Base-by-base conservation (phyloP, 345 rosid species). In the Sonneratia alba region DNA sequence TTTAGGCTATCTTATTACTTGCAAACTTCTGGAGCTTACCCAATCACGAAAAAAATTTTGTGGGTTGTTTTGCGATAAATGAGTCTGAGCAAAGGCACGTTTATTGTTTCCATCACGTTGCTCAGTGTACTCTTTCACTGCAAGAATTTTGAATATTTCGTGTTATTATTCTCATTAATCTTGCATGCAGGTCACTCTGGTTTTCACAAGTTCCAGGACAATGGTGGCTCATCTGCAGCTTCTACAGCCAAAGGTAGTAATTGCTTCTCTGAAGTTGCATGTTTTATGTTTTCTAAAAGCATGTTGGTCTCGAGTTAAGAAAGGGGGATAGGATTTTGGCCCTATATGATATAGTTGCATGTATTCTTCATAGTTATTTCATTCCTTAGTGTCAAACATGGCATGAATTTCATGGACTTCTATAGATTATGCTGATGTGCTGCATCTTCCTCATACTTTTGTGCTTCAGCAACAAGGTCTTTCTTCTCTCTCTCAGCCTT, bases 401-500 rank as follows among this genome's bases (percentile, higher is more conserved):
- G 24, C 59, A 5, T 19, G 59, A 21, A 53, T 53, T 53, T 47
- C 22, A 53, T 53, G 4, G 22, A 18, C 24, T 21, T 53, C 3
- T 47, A 22, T 57, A 57, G 34, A n/a, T 22, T 57, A 22, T 57
- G 32, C 63, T 57, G n/a, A 57, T 57, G n/a, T 8, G 24, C 22
- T 55, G 61, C 24, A 19, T 18, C 22, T 3, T 21, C 34, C 63
- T 57, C 63, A 0, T 57, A 10, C 32, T 62, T 4, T 53, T 72
- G 65, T 76, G 64, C 77, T 77, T 69, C 86, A 86, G 92, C 79
- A 42, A 49, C 90, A 34, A 83, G 88, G 85, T 88, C 92, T 38
- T 88, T 88, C 86, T 88, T 88, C 83, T 88, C 89, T 62, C 90
- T 88, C 72, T 86, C 92, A 66, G 90, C 90, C 61, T 88, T 88